These are phyloP conservation scores for Rosellinia necatrix DNA, from an alignment of 2,329 filamentous ascomycete genomes.

Conservation along the genomic window DNA sequence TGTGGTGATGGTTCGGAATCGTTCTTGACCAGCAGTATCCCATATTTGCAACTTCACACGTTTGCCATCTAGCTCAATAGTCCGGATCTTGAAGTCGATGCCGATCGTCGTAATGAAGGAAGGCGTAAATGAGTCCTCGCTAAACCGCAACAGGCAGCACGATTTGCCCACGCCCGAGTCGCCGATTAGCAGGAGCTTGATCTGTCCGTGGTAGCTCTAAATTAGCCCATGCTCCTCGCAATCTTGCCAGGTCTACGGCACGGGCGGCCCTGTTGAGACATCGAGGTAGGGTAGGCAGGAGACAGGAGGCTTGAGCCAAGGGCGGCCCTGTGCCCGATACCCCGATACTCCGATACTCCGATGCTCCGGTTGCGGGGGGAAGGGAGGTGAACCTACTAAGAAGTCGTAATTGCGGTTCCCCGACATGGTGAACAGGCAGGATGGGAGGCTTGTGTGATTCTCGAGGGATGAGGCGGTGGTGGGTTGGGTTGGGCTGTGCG, in stretches of 20 bases:
- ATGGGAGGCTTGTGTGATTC: slow-evolving; percentile 15
- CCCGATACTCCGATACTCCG: too few relatives aligned
- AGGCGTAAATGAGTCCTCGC: slow-evolving; percentile 95
- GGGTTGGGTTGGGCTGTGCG: slow-evolving; percentile 5
- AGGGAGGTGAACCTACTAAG: slow-evolving; percentile 66
- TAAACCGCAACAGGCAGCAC: slow-evolving; percentile 94
- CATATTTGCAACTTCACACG: slow-evolving; percentile 99
- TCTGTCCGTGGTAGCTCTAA: slow-evolving; percentile 57
- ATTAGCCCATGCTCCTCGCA: slow-evolving; percentile 23
- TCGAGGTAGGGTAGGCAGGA: too few relatives aligned
- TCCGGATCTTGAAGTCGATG: slow-evolving; percentile 99
- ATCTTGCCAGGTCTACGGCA: background rate
- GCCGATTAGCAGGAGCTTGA: slow-evolving; percentile 95
- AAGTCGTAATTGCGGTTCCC: slow-evolving; percentile 99
- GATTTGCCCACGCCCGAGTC: slow-evolving; percentile 97
- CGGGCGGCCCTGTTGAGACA: background rate
- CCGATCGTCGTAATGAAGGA: slow-evolving; percentile 99
- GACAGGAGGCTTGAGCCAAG: too few relatives aligned
- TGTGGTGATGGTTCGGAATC: slow-evolving; percentile 97
- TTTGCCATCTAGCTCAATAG: slow-evolving; percentile 98
- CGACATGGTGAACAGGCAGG: slow-evolving; percentile 68
- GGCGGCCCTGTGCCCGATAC: too few relatives aligned
- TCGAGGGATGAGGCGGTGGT: slow-evolving; percentile 3
- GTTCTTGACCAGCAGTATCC: slow-evolving; percentile 98
- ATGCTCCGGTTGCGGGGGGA: too few relatives aligned